A percentile compares a stretch with the other conserved stretches of the same genome.
These are phyloP conservation scores for Sporobolomyces roseus DNA, from an alignment of 768 basidiomycete genomes.

Conservation along the genomic window DNA sequence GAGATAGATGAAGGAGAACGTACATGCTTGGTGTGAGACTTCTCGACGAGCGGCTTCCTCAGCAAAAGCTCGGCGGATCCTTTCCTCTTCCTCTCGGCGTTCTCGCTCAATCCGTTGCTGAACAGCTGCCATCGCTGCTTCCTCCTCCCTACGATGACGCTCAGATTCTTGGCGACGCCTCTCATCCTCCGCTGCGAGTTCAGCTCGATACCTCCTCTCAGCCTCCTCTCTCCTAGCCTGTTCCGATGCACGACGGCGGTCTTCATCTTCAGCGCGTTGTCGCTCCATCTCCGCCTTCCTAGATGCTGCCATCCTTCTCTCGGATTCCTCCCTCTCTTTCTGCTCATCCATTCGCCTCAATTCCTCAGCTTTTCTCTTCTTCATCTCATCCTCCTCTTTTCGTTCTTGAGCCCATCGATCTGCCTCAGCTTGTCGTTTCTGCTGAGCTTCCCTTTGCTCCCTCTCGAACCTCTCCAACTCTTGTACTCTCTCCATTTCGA, in stretches of 20 bases:
- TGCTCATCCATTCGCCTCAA: conserved; percentile 19
- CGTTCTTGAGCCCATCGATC: conserved; percentile 7
- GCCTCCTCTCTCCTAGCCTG: neutral
- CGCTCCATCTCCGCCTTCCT: conserved; percentile 28
- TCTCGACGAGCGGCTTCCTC: too few species aligned
- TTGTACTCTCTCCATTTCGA: neutral
- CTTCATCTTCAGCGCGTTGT: conserved; percentile 14
- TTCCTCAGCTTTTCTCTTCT: conserved; percentile 23
- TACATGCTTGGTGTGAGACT: neutral
- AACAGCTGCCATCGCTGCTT: too few species aligned
- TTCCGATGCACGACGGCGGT: conserved; percentile 7
- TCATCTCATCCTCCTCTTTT: conserved; percentile 31
- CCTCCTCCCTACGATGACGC: conserved; percentile 11
- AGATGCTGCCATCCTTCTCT: neutral
- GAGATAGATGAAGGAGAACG: neutral
- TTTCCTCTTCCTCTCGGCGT: too few species aligned
- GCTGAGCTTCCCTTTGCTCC: conserved; percentile 22
- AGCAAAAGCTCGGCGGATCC: too few species aligned
- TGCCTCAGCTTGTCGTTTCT: neutral
- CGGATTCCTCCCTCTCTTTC: conserved; percentile 14
- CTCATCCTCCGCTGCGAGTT: neutral
- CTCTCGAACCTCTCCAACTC: conserved; percentile 20
- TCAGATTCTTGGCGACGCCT: conserved; percentile 1
- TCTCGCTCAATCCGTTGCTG: too few species aligned
- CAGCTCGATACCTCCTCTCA: neutral